Base-by-base conservation (phyloP, 2,329 filamentous ascomycete genomes). In the Plectosphaerella sp. region DNA sequence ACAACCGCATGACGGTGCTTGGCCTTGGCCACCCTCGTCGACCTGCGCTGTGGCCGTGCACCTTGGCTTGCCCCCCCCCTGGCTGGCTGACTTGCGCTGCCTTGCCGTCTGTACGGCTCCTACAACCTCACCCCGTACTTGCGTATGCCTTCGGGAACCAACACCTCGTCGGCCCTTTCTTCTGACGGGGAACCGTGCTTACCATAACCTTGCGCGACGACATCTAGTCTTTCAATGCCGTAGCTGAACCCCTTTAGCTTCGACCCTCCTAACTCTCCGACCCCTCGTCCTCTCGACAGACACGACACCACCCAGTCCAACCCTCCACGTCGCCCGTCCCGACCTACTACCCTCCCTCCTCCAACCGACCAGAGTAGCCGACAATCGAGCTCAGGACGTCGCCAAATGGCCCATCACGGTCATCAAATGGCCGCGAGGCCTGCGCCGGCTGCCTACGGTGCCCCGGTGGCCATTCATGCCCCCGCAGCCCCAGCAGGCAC, bases 401-500 rank as follows among this genome's bases (percentile, higher is more conserved):
- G 15, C 41, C 35, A 45, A 3, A 56, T 57, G 56, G 52, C 56
- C 16, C 56, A 54, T 11, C 54, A 56, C 46, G 54, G 54, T 22
- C 56, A 56, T 45, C 54, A 52, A 11, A 49, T 51, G 56, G 49
- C 56, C 22, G 45, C 54, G 14, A 52, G 56, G 47, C 45, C 54
- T 16, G 49, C 49, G 49, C 73, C 75, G 52, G 67, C 68, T 46
- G 67, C 69, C 52, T 78, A 79, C 64, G 72, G 70, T 54, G 67
- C 71, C 48, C 68, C 73, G 49, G 63, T 71, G 48, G 65, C 71
- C 35, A 25, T 37, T 9, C 48, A 49, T 18, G 67, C 72, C 55
- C 61, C 67, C 46, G 67, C 72, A 36, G 77, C 78, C 50, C 84
- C 89, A n/a, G 82, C 85, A 51, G 94, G 94, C 60, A 97, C 93